Evolutionary conservation across 192 early-diverging fungal genomes (phyloP), one percentile per base, ranked within the genome.

Genomic region (Gryganskiella cystojenkinii): DNA sequence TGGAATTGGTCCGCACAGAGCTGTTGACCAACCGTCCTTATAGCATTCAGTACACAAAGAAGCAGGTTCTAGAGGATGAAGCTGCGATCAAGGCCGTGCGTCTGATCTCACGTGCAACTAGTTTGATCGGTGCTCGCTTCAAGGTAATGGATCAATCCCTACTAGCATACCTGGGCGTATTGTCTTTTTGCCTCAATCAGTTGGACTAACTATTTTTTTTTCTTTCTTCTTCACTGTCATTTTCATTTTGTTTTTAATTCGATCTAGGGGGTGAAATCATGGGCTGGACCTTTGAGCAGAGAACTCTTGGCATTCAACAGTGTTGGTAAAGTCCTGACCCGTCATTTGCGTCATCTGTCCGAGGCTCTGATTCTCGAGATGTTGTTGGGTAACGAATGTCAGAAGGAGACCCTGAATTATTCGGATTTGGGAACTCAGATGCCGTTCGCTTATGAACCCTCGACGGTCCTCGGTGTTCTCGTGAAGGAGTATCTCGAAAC

Each of bases 251-350:
- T 20, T 40, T 46, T 33, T 30, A 42, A 24, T 19, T 52, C 37
- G 28, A 19, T n/a, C 30, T 69, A 88, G 84, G 84, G 82, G 2
- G 54, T 53, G 33, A 64, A 67, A 33, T 53, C 73, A 27, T 89
- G 86, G 86, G 68, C 82, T 61, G 93, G 84, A 13, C 85, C 87
- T 7, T 81, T 90, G 54, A 90, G 80, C 79, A 85, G 91, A 33
- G 92, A 95, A 56, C 63, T 93, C 42, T 80, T 95, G 31, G 89
- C 85, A 15, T 93, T 93, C 80, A 88, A 86, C 79, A 92, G 91
- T 71, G 84, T 91, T 52, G 87, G 82, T n/a, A 88, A 89, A 59
- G 74, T 84, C 0, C 52, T 90, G 27, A 88, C 81, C 35, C 85
- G 88, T n/a, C 82, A 83, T 24, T 82, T 87, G 27, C 82, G 90